Base-by-base conservation (phyloP, 768 basidiomycete species). In the Rhodotorula taiwanensis region DNA sequence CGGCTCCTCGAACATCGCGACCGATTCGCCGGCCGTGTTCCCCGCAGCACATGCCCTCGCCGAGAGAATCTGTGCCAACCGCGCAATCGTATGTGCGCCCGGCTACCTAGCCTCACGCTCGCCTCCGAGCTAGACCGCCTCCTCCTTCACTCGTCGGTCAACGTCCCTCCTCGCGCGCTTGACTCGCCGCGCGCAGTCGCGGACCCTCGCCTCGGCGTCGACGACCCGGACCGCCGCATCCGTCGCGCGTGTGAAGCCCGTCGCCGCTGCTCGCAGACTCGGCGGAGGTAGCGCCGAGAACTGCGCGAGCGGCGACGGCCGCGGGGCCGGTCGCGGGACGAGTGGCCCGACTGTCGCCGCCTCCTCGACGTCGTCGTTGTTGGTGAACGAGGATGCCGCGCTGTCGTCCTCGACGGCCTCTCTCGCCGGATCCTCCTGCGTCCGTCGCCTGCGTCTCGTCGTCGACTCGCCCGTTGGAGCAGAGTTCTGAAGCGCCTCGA, bases 231-330 rank as follows among this genome's bases (percentile, higher is more conserved):
- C 54, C 0, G 31, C 50, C 0, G 45, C 21, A 3, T 4, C 30
- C n/a, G 41, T 3, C 13, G 23, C 50, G 21, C n/a, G 1, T 13
- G 15, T 34, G 27, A 65, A 65, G 11, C 41, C 2, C 1, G 27
- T n/a, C 4, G 58, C 39, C 8, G 58, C 27, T 7, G 34, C 0
- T 8, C 64, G 47, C 3, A 65, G 50, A 0, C 54, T 10, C 3
- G 54, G 54, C 8, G 64, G 64, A 18, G 64, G 58, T n/a, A 65
- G 28, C 21, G 64, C 28, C 2, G 58, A 52, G 64, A 65, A 65
- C n/a, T 65, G 64, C 16, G 31, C 7, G 13, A 65, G 43, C 1
- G 64, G 58, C 2, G 15, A 36, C 9, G 8, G 57, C 3, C 25
- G 42, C 47, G 5, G 25, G 14, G 31, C 20, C 14, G 25, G 25